Base-by-base conservation (phyloP, 129 eudicot species). In the Chrysanthemum seticuspe region DNA sequence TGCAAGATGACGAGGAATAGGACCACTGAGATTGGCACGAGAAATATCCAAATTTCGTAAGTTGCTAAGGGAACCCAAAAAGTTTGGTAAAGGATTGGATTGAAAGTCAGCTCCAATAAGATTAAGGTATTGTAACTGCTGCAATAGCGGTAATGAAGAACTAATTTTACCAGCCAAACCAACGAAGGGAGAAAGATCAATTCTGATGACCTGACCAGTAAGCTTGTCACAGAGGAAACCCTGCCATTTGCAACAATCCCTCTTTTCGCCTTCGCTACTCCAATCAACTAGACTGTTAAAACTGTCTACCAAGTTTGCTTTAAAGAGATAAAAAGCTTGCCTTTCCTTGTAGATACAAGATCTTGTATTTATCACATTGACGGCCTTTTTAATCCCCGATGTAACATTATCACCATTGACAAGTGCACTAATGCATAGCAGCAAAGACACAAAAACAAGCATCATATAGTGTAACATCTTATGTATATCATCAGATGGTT, bases 191-290 rank as follows among this genome's bases (percentile, higher is more conserved):
- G 58, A 15, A 67, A 81, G 85, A 71, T 62, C 9, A 47, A 84
- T 57, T 3, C 0, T 13, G 5, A 48, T 67, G 8, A 85, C 84
- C 64, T 68, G 84, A 72, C 82, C 70, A 2, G 82, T 81, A 16
- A 2, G 31, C 51, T 76, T 19, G 74, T 68, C 21, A 59, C 88
- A 81, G 0, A 0, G 4, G 48, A 86, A 67, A 0, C 82, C 82
- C 3, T 5, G 34, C 47, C 47, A 40, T 40, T 40, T 40, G 47
- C 47, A 40, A 40, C 47, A 40, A 40, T 27, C 29, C 49, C 25
- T 76, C 6, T 51, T 16, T 29, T 81, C 31, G 10, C 47, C 47
- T 40, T 40, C 10, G 9, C 47, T 40, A 40, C 47, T 40, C 47
- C 47, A 40, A 6, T 40, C 47, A 40, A 40, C 47, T 40, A 40